phyloP scores from a whole-genome alignment of 106 monocot genomes.

The Dendrobium huoshanense region DNA sequence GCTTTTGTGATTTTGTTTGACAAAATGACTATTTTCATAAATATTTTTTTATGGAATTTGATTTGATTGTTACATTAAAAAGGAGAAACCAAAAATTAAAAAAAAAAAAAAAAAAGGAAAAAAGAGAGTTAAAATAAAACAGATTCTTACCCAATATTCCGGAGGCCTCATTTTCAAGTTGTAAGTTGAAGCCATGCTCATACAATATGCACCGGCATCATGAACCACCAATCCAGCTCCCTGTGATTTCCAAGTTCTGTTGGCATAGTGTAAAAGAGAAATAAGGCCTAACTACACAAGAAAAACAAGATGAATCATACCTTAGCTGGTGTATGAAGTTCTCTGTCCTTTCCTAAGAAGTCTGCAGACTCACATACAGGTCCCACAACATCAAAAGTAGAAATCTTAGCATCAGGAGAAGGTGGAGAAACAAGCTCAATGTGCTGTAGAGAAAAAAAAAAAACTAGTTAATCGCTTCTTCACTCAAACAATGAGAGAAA shows the following conservation, averaged over 20 bases:
- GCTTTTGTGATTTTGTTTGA: too few relatives aligned
- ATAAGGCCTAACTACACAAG: not conserved
- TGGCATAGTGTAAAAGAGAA: not conserved
- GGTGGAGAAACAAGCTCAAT: conserved; percentile 95
- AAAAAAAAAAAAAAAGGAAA: not conserved
- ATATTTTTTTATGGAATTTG: too few relatives aligned
- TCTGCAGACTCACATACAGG: conserved; percentile 99
- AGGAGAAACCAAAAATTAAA: not conserved
- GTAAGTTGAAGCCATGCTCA: conserved; percentile 99
- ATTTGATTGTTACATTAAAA: too few relatives aligned
- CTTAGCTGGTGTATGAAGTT: conserved; percentile 82
- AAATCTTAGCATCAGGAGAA: conserved; percentile 35
- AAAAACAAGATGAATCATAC: conserved; percentile 20
- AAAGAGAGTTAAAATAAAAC: not conserved
- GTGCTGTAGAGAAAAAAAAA: conserved; percentile 42
- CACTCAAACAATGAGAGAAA: not conserved
- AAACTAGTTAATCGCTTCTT: not conserved
- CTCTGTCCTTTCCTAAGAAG: conserved; percentile 92
- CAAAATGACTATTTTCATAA: too few relatives aligned
- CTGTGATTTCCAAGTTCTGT: conserved; percentile 22
- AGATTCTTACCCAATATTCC: conserved; percentile 48
- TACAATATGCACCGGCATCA: conserved; percentile 97
- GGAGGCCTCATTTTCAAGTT: conserved; percentile 91
- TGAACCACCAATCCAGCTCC: conserved; percentile 96
- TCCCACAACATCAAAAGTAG: conserved; percentile 87